Percentiles rank a stretch among this genome's conserved stretches.
Conservation (phyloP, 139 green algal species). For the Auxenochlorella pyrenoidosa region DNA sequence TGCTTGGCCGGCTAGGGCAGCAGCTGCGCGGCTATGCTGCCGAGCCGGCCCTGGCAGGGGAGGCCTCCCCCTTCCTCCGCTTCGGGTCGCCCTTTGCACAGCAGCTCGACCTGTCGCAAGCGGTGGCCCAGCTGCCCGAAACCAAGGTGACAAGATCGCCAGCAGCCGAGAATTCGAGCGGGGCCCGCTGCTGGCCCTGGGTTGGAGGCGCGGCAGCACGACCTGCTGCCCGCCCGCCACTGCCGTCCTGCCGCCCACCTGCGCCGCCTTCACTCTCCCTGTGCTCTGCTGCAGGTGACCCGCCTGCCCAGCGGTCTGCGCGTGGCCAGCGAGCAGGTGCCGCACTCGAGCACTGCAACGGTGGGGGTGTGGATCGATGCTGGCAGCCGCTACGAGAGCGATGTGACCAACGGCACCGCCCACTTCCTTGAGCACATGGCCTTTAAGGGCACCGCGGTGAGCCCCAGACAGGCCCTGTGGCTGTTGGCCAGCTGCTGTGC, state of each 20-base stretch:
- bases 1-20: conserved; percentile 28
- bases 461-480: background rate
- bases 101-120: conserved; percentile 62
- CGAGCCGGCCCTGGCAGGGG: conserved; percentile 12
- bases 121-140: conserved; percentile 82
- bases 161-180: too few species aligned
- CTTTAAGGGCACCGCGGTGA: conserved; percentile 97
- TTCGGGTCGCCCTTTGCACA: conserved; percentile 80
- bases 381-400: conserved; percentile 94
- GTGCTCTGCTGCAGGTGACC: conserved; percentile 79
- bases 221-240: background rate
- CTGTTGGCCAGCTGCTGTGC: background rate
- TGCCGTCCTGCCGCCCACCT: background rate
- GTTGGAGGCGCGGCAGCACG: too few species aligned
- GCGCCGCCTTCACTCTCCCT: background rate
- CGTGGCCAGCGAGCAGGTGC: conserved; percentile 90
- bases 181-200: too few species aligned
- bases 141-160: conserved; percentile 71
- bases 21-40: conserved; percentile 33
- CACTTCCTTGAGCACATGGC: conserved; percentile 99
- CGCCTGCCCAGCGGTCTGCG: conserved; percentile 92
- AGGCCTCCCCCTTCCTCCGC: conserved; percentile 77
- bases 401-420: conserved; percentile 92
- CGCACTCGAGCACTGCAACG: conserved; percentile 89
- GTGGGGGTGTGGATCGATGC: conserved; percentile 99